Evolutionary conservation across 495 filamentous ascomycete species (phyloP), one percentile per base, ranked within the genome.

Genomic region (Apodospora peruviana): DNA sequence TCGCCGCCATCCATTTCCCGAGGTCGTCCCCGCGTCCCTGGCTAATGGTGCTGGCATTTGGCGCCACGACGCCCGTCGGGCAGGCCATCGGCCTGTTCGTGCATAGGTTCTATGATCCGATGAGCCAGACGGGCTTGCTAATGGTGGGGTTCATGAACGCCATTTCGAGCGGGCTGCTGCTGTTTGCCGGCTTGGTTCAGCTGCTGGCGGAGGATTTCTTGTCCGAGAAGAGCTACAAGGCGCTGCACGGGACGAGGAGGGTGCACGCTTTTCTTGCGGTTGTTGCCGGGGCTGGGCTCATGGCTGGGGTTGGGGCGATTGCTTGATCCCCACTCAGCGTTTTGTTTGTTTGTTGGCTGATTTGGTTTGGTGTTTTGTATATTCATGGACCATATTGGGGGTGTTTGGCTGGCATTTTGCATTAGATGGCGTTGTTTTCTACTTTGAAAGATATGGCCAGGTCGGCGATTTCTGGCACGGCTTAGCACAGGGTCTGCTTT

Each of bases 11-110:
- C 12, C 67, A 79, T 12, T 83, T 79, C 48, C 75, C 81, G n/a
- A 68, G 66, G 24, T 66, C 72, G 18, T 74, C 53, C 40, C 68
- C 59, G 65, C 76, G 62, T 72, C 91, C 91, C 10, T 96, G 90
- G 90, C 75, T 95, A n/a, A 97, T 97, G 91, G 87, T 85, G 4
- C 71, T 93, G 7, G 89, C 91, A 2, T 97, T 94, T 58, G 91
- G 91, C 20, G 81, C 84, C 36, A 97, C 91, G 1, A 96, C 91
- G 2, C 91, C 91, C 2, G 69, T 95, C 32, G 91, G 91, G 11
- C 91, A 97, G 61, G 89, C 89, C 2, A 85, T 96, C 42, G 91
- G 91, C 0, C 70, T 97, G 8, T 69, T 82, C 18, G 76, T 95
- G 16, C 89, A 95, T 62, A 83, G 80, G 23, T 67, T 95, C 21